Conservation (phyloP, 306 rosid species). For the Cucumis melo region DNA sequence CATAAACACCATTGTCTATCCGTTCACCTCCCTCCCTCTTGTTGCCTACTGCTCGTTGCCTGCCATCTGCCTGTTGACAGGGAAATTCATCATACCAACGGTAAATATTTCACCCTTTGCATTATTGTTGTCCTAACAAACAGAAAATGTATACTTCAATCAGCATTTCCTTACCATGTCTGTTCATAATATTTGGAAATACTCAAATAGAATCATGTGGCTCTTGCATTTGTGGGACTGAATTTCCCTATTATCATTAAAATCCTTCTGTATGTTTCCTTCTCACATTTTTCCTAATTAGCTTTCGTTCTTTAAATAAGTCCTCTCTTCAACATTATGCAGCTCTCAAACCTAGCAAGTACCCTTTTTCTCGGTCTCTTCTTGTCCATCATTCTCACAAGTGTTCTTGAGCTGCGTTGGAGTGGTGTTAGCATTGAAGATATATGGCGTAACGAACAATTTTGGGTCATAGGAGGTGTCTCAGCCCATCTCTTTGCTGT, state of each 20-base stretch:
- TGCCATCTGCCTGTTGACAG: constrained; percentile 91
- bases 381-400: constrained; percentile 63
- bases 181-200: background rate
- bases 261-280: background rate
- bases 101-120: constrained; percentile 19
- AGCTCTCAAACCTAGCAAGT: constrained; percentile 96
- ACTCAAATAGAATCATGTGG: background rate
- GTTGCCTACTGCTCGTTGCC: constrained; percentile 81
- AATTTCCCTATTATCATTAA: background rate
- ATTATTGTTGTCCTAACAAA: background rate
- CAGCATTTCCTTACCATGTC: background rate
- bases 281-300: background rate
- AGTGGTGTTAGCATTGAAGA: constrained; percentile 82
- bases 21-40: constrained; percentile 91
- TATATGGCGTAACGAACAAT: constrained; percentile 88
- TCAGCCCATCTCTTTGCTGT: constrained; percentile 96
- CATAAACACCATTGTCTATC: constrained; percentile 93
- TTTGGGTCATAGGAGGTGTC: constrained; percentile 98
- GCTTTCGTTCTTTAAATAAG: background rate
- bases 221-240: background rate
- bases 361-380: constrained; percentile 84
- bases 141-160: background rate
- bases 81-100: constrained; percentile 94
- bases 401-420: constrained; percentile 88
- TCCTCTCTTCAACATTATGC: constrained; percentile 15